A percentile compares a stretch with the other conserved stretches of the same genome.
These are phyloP conservation scores for Fusarium continuum DNA, from an alignment of 2,329 filamentous ascomycete species.

Conservation along the genomic window DNA sequence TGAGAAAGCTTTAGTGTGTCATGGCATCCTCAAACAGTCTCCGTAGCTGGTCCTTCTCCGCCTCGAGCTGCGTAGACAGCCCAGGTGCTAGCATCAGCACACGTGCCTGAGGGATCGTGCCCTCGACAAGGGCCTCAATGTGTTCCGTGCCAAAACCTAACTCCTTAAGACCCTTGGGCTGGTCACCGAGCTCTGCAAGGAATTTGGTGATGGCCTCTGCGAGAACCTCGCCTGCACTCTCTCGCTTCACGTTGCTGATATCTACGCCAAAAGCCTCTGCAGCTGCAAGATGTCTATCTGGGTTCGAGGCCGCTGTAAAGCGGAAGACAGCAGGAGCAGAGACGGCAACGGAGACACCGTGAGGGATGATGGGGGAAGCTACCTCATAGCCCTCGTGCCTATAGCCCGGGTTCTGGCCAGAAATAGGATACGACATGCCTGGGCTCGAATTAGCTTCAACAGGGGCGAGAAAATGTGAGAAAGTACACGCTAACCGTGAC, in stretches of 20 bases:
- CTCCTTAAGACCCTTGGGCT: slow-evolving; percentile 84
- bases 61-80: slow-evolving; percentile 73
- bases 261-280: slow-evolving; percentile 94
- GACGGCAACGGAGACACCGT: slow-evolving; percentile 94
- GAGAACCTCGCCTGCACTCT: slow-evolving; percentile 89
- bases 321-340: slow-evolving; percentile 93
- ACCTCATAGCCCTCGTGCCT: slow-evolving; percentile 88
- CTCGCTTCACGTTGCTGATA: slow-evolving; percentile 83
- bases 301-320: slow-evolving; percentile 91
- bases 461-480: background rate
- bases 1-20: slow-evolving; percentile 45
- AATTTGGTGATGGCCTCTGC: slow-evolving; percentile 85
- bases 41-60: slow-evolving; percentile 77
- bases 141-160: slow-evolving; percentile 81
- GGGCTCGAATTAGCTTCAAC: slow-evolving; percentile 14
- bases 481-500: slow-evolving; percentile 59
- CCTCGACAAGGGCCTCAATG: slow-evolving; percentile 87
- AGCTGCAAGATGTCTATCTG: slow-evolving; percentile 87
- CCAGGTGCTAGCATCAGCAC: slow-evolving; percentile 93
- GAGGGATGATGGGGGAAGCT: slow-evolving; percentile 82
- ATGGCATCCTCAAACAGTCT: slow-evolving; percentile 71
- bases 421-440: slow-evolving; percentile 98
- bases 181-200: slow-evolving; percentile 83
- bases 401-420: slow-evolving; percentile 90
- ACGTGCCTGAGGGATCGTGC: slow-evolving; percentile 89